These are phyloP conservation scores for Boletus semigastroideus DNA, from an alignment of 1,284 basidiomycete genomes.

Conservation along the genomic window DNA sequence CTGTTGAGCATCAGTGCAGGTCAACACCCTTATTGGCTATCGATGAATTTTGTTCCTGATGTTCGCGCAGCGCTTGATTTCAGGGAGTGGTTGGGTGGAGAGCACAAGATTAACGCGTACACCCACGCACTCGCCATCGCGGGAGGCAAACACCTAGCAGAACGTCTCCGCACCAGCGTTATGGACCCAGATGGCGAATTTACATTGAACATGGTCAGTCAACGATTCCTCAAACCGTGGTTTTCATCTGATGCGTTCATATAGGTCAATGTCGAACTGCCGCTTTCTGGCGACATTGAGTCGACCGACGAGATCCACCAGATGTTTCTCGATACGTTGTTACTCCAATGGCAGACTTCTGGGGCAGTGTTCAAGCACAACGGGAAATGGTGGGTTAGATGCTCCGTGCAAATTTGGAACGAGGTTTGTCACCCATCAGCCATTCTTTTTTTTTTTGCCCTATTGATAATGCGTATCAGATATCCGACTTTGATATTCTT, in stretches of 20 bases:
- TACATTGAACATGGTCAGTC: constrained; percentile 74
- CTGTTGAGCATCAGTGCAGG: constrained; percentile 57
- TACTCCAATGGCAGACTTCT: constrained; percentile 41
- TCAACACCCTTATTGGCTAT: constrained; percentile 27
- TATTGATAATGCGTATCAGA: constrained; percentile 11
- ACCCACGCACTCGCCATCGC: constrained; percentile 71
- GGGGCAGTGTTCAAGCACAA: constrained; percentile 50
- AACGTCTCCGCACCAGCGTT: constrained; percentile 63
- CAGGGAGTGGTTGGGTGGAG: constrained; percentile 80
- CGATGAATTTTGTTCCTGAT: constrained; percentile 22
- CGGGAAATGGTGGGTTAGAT: constrained; percentile 68
- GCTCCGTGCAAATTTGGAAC: constrained; percentile 72
- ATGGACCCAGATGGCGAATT: constrained; percentile 63
- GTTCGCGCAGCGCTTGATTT: constrained; percentile 65
- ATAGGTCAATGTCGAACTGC: constrained; percentile 55
- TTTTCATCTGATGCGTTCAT: not conserved
- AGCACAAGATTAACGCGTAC: constrained; percentile 75
- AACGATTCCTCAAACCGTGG: not conserved
- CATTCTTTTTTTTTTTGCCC: too few relatives aligned
- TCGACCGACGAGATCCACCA: constrained; percentile 31
- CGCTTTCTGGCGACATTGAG: constrained; percentile 42
- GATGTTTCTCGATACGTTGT: constrained; percentile 38
- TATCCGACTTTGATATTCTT: constrained; percentile 33
- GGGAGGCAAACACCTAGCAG: constrained; percentile 68
- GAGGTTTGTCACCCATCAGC: constrained; percentile 47